These are phyloP conservation scores for Cenococcum geophilum DNA, from an alignment of 495 filamentous ascomycete genomes.

Conservation along the genomic window DNA sequence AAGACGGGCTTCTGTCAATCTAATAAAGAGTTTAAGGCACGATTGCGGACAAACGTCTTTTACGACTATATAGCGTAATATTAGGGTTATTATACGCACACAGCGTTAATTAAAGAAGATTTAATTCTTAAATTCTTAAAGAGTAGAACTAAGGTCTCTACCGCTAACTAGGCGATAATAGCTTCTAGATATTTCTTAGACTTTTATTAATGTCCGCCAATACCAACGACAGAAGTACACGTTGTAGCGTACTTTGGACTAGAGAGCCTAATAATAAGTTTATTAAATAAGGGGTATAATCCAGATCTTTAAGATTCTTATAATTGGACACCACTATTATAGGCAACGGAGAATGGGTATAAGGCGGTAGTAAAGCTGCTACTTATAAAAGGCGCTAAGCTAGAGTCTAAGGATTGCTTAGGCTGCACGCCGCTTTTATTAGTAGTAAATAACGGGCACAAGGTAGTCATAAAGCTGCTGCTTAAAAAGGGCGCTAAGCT, in stretches of 20 bases:
- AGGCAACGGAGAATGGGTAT: not conserved
- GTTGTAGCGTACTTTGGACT: not conserved
- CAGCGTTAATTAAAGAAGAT: conserved; percentile 23
- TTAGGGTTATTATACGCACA: conserved; percentile 44
- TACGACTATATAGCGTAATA: conserved; percentile 42
- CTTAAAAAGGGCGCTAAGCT: no score
- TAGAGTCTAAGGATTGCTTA: no score
- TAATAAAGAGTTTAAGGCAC: conserved; percentile 31
- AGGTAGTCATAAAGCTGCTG: no score
- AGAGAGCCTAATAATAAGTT: not conserved
- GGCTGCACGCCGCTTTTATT: no score
- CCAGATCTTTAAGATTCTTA: not conserved
- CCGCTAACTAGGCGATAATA: not conserved
- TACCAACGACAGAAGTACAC: not conserved
- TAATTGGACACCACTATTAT: not conserved
- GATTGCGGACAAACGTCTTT: conserved; percentile 34
- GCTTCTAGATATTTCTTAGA: not conserved
- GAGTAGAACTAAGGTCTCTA: conserved; percentile 6
- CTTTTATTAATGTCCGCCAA: not conserved
- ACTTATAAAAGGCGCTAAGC: no score
- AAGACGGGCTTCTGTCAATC: conserved; percentile 30
- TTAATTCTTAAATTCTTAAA: conserved; percentile 9
- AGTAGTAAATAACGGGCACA: no score
- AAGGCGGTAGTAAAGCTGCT: no score
- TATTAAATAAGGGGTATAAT: not conserved